Percentiles rank a stretch among this genome's conserved stretches.
These are phyloP conservation scores for Naganishia albida DNA, from an alignment of 1,284 basidiomycete genomes.

Conservation along the genomic window DNA sequence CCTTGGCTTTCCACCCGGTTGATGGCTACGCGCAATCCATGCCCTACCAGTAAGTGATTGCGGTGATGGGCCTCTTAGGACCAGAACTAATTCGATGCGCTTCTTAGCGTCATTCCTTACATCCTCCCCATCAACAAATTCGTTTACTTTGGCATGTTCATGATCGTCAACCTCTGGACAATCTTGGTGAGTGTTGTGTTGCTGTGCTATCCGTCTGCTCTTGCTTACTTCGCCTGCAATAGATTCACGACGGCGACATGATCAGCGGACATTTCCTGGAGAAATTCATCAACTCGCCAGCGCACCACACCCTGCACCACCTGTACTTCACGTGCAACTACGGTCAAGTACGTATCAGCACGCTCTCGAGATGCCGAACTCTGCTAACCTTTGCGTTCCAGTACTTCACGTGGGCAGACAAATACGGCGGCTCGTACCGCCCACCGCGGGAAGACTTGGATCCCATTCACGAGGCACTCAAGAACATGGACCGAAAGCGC, in stretches of 20 bases:
- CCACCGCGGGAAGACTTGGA: constrained; percentile 81
- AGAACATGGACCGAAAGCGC: constrained; percentile 51
- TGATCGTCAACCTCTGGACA: constrained; percentile 86
- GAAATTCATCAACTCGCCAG: constrained; percentile 88
- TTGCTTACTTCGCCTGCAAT: not conserved
- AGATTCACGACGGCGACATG: constrained; percentile 99
- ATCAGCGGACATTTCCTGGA: constrained; percentile 89
- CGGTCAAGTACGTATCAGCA: constrained; percentile 62
- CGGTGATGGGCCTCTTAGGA: constrained; percentile 30
- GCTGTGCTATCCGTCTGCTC: not conserved
- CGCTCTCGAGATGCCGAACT: not conserved
- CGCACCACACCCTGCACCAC: constrained; percentile 96
- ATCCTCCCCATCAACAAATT: constrained; percentile 86
- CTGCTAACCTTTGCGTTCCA: constrained; percentile 36
- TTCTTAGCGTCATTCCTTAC: constrained; percentile 71
- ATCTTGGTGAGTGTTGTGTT: constrained; percentile 66
- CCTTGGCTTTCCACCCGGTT: constrained; percentile 94
- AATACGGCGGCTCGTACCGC: constrained; percentile 78
- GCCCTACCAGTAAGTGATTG: constrained; percentile 69
- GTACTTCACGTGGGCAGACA: constrained; percentile 97
- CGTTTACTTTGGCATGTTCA: constrained; percentile 78
- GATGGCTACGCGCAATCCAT: constrained; percentile 93
- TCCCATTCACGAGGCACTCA: constrained; percentile 68
- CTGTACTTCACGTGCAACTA: constrained; percentile 96
- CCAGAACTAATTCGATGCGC: not conserved